These are phyloP conservation scores for Wickerhamiella pararugosa DNA, from an alignment of 1,139 yeast genomes.

Conservation along the genomic window DNA sequence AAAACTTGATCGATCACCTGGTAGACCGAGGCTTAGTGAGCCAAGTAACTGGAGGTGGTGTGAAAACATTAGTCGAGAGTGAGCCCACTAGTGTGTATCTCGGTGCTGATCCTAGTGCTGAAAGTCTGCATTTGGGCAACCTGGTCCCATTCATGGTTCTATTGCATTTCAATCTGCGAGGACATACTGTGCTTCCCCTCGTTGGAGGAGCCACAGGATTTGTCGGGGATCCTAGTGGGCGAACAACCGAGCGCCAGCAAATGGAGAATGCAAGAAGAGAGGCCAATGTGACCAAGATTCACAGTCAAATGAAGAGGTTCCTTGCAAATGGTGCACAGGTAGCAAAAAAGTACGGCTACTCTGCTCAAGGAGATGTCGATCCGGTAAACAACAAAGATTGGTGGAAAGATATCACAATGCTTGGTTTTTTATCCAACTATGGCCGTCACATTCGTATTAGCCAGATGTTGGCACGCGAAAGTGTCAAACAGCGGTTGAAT, in stretches of 20 bases:
- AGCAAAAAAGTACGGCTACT: conserved; percentile 41
- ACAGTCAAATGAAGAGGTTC: conserved; percentile 45
- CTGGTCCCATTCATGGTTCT: conserved; percentile 73
- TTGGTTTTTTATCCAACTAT: conserved; percentile 59
- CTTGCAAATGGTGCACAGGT: conserved; percentile 45
- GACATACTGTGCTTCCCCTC: conserved; percentile 66
- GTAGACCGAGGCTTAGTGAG: conserved; percentile 5
- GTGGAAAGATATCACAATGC: conserved; percentile 70
- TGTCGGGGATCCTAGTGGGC: conserved; percentile 95
- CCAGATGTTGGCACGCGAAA: conserved; percentile 81
- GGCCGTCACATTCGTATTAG: conserved; percentile 73
- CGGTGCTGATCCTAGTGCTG: conserved; percentile 96
- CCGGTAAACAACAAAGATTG: conserved; percentile 58
- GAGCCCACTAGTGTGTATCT: conserved; percentile 38
- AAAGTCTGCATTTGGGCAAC: conserved; percentile 80
- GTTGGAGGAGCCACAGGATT: conserved; percentile 98
- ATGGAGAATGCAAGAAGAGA: conserved; percentile 39
- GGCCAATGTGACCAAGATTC: conserved; percentile 46
- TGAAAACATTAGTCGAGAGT: background rate
- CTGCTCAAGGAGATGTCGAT: conserved; percentile 27
- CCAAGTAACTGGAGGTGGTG: conserved; percentile 5
- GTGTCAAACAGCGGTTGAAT: conserved; percentile 58
- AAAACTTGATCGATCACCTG: conserved; percentile 3
- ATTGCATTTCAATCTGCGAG: conserved; percentile 69
- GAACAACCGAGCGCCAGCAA: conserved; percentile 53